phyloP scores from a whole-genome alignment of 1,139 yeast genomes.

The Scheffersomyces titani region DNA sequence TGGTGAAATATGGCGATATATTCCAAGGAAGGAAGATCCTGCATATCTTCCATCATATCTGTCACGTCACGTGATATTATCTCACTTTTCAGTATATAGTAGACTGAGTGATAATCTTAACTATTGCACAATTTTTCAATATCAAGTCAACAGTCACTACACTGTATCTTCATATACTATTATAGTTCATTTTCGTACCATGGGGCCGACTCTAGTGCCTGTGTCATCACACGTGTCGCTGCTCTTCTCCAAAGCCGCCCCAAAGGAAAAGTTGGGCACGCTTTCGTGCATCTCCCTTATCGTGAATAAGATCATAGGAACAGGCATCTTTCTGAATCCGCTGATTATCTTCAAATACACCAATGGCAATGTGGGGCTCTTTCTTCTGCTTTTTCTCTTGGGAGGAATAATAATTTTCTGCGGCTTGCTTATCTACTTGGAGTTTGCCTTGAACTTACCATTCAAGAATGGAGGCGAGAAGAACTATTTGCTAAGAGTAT shows the following conservation, averaged over 20 bases:
- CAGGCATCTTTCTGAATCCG: constrained; percentile 54
- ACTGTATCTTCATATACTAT: background rate
- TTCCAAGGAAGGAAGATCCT: no score
- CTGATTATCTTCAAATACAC: constrained; percentile 46
- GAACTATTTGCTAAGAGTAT: constrained; percentile 49
- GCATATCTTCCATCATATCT: no score
- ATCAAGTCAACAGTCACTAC: background rate
- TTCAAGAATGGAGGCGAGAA: constrained; percentile 52
- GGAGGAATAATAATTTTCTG: constrained; percentile 50
- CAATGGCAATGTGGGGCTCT: constrained; percentile 44
- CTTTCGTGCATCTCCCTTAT: constrained; percentile 36
- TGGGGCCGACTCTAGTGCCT: background rate
- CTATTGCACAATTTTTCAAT: background rate
- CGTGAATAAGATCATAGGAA: constrained; percentile 54
- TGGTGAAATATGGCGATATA: no score
- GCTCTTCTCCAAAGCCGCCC: background rate
- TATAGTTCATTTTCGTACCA: background rate
- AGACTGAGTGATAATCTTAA: background rate
- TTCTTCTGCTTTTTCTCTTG: constrained; percentile 39
- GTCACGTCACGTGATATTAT: background rate
- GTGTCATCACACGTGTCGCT: background rate
- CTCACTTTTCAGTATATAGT: background rate
- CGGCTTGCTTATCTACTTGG: constrained; percentile 48
- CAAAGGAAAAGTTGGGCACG: constrained; percentile 20
- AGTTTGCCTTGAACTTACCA: constrained; percentile 49